phyloP scores from a whole-genome alignment of 768 basidiomycete species.

The Phylloporus scabripes region DNA sequence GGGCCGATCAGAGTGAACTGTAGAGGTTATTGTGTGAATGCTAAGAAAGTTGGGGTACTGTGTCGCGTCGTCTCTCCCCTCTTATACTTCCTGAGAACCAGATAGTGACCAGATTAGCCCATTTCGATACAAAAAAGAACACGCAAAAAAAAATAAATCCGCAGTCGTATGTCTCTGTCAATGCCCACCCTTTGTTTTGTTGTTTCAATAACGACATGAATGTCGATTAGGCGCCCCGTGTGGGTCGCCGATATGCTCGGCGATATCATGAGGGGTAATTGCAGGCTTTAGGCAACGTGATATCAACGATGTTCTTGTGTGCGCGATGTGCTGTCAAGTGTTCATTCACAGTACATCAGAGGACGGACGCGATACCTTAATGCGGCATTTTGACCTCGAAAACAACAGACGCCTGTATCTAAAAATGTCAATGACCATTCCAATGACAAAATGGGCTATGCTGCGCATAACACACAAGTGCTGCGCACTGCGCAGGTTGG shows the following conservation, averaged over 20 bases:
- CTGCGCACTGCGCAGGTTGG: constrained; percentile 7
- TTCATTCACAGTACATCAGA: not conserved
- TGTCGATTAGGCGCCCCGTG: not conserved
- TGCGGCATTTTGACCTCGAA: not conserved
- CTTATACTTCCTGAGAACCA: not conserved
- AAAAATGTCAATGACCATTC: not conserved
- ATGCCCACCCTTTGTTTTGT: not conserved
- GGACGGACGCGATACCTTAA: not conserved
- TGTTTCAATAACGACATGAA: not conserved
- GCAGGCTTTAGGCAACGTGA: not conserved
- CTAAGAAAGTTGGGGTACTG: not conserved
- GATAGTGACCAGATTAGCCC: not conserved
- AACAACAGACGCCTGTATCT: not conserved
- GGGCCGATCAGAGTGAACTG: not conserved
- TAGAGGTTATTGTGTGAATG: not conserved
- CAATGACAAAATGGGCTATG: not conserved
- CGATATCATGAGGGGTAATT: not conserved
- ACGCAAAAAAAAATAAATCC: not conserved
- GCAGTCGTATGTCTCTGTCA: not conserved
- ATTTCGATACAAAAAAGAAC: not conserved
- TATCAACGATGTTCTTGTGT: not conserved
- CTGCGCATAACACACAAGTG: constrained; percentile 3
- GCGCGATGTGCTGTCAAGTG: not conserved
- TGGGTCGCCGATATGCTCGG: not conserved
- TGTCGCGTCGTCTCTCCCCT: not conserved